Evolutionary conservation across 169 alveolate species (phyloP).

Genomic region (Pseudocohnilembus persalinus): DNA sequence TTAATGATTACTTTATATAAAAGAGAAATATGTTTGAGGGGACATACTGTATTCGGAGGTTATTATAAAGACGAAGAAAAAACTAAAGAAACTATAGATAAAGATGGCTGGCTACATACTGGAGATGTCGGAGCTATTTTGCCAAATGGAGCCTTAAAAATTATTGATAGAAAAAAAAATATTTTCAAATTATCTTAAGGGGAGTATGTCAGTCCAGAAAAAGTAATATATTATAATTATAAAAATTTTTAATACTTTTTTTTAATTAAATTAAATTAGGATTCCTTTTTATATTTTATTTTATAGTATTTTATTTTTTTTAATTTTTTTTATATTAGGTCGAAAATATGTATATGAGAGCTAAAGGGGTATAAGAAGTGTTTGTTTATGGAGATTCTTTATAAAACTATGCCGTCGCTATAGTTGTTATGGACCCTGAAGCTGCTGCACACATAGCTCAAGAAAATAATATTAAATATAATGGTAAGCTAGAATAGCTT

Average conservation of each 20-base stretch:
- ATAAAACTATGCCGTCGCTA: constrained; percentile 53
- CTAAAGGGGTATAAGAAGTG: constrained; percentile 44
- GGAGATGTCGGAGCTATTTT: constrained; percentile 89
- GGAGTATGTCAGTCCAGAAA: constrained; percentile 96
- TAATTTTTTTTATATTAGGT: not conserved
- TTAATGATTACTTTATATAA: no score
- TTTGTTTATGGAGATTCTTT: constrained; percentile 61
- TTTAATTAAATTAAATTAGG: no score
- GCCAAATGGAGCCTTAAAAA: constrained; percentile 84
- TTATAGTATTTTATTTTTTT: not conserved
- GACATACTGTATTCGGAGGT: constrained; percentile 72
- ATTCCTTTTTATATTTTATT: no score
- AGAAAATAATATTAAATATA: constrained; percentile 39
- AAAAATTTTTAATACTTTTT: no score
- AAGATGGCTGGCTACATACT: constrained; percentile 91
- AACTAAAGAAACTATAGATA: constrained; percentile 80
- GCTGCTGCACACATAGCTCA: constrained; percentile 22
- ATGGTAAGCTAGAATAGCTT: not conserved
- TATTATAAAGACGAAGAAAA: constrained; percentile 74
- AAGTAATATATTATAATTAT: constrained; percentile 66
- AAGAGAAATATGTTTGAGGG: constrained; percentile 84
- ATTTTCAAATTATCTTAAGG: constrained; percentile 96
- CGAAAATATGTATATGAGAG: constrained; percentile 81
- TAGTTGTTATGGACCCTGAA: constrained; percentile 51
- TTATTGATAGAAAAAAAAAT: constrained; percentile 94